phyloP scores from a whole-genome alignment of 2,329 filamentous ascomycete species.

The Fusarium sp. region DNA sequence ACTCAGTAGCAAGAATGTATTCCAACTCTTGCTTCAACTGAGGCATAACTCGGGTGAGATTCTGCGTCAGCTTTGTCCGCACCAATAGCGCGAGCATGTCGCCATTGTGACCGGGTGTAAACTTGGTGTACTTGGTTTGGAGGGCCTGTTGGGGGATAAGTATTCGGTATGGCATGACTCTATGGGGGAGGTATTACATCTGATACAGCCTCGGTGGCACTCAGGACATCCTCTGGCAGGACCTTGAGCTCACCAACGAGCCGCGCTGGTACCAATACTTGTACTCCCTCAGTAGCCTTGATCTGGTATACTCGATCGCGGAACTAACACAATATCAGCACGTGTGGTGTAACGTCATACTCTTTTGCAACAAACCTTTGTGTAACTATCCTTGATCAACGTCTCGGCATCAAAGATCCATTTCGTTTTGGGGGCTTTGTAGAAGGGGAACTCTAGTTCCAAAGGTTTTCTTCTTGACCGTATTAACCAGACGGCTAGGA shows the following conservation, averaged over 20 bases:
- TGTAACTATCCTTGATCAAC: slow-evolving; percentile 62
- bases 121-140: slow-evolving; percentile 64
- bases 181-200: slow-evolving; percentile 51
- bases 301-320: slow-evolving; percentile 63
- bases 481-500: slow-evolving; percentile 56
- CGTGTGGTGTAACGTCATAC: not conserved
- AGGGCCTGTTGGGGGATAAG: slow-evolving; percentile 54
- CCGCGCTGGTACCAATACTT: slow-evolving; percentile 60
- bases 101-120: slow-evolving; percentile 59
- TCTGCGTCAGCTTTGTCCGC: slow-evolving; percentile 61
- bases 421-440: slow-evolving; percentile 60
- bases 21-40: slow-evolving; percentile 61
- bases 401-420: slow-evolving; percentile 65
- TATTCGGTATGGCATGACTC: not conserved
- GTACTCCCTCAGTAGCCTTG: slow-evolving; percentile 62
- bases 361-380: slow-evolving; percentile 52
- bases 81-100: slow-evolving; percentile 59
- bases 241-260: slow-evolving; percentile 61
- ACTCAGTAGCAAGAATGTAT: slow-evolving; percentile 59
- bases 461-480: slow-evolving; percentile 47
- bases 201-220: slow-evolving; percentile 60
- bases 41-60: slow-evolving; percentile 59
- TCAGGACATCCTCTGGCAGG: slow-evolving; percentile 61
- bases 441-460: slow-evolving; percentile 57
- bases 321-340: slow-evolving; percentile 53